phyloP scores from a whole-genome alignment of 2,329 filamentous ascomycete genomes.

The Colletotrichum sp. region DNA sequence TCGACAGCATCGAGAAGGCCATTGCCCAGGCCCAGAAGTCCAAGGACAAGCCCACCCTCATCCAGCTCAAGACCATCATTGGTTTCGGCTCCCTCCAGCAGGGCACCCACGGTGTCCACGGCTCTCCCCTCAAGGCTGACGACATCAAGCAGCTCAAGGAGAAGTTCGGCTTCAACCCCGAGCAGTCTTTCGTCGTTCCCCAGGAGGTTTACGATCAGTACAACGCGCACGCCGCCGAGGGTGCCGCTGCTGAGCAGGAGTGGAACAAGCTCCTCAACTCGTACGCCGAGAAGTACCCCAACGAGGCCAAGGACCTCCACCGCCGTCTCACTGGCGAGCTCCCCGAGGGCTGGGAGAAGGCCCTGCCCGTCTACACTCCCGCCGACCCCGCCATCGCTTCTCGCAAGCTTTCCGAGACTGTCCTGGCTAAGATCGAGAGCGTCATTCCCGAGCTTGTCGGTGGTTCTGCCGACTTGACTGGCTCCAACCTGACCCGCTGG shows the following conservation, averaged over 20 bases:
- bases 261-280: constrained; percentile 94
- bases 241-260: constrained; percentile 88
- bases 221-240: constrained; percentile 82
- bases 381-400: constrained; percentile 85
- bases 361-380: constrained; percentile 88
- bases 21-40: constrained; percentile 85
- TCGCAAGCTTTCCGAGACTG: constrained; percentile 94
- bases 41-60: constrained; percentile 95
- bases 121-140: constrained; percentile 92
- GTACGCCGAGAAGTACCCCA: constrained; percentile 80
- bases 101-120: constrained; percentile 95
- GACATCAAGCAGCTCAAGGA: constrained; percentile 93
- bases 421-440: constrained; percentile 85
- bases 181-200: constrained; percentile 90
- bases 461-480: constrained; percentile 96
- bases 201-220: constrained; percentile 94
- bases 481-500: constrained; percentile 98
- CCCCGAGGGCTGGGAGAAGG: constrained; percentile 96
- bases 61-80: constrained; percentile 97
- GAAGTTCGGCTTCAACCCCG: constrained; percentile 95
- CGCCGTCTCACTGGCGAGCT: constrained; percentile 85
- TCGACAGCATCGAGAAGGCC: constrained; percentile 85
- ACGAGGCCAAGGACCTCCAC: constrained; percentile 79
- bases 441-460: constrained; percentile 89
- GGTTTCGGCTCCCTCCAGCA: constrained; percentile 93